A percentile compares a stretch with the other conserved stretches of the same genome.
Evolutionary conservation across 345 rosid genomes (phyloP).

Genomic region (Arabidopsis thaliana): TAIR10.1 NC_003070.9:29516501-29517000

Average conservation of each 20-base stretch:
- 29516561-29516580: neutral
- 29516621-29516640: neutral
- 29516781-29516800: neutral
- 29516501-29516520: too few relatives aligned
- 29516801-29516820: constrained; percentile 21
- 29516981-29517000: too few relatives aligned
- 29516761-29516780: constrained; percentile 40
- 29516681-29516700: constrained; percentile 4
- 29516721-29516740: constrained; percentile 11
- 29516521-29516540: too few relatives aligned
- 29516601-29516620: neutral
- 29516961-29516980: neutral
- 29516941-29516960: neutral
- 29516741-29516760: constrained; percentile 20
- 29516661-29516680: neutral
- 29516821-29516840: constrained; percentile 29
- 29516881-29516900: too few relatives aligned
- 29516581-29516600: neutral
- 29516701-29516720: constrained; percentile 38
- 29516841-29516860: constrained; percentile 9
- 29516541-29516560: too few relatives aligned
- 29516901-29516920: too few relatives aligned
- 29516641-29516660: constrained; percentile 5
- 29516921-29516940: too few relatives aligned
- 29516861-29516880: too few relatives aligned